A percentile compares a stretch with the other conserved stretches of the same genome.
phyloP scores from a whole-genome alignment of 495 filamentous ascomycete genomes.

The Penicillium waksmanii region DNA sequence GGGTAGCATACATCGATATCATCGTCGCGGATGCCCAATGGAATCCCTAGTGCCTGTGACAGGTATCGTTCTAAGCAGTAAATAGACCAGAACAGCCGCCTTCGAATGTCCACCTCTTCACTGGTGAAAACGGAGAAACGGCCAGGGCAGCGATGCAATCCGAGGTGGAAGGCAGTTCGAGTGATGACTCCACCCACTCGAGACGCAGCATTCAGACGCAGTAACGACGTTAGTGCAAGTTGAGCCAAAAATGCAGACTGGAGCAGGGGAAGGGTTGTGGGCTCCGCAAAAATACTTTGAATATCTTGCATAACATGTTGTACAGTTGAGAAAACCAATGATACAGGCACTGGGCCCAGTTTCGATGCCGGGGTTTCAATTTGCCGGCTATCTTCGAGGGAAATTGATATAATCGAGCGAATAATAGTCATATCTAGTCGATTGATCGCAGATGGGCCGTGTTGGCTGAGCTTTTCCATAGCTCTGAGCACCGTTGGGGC shows the following conservation, averaged over 20 bases:
- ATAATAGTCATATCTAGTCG: conserved; percentile 40
- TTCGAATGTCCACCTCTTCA: conserved; percentile 43
- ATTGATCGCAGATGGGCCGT: conserved; percentile 27
- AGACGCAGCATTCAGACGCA: conserved; percentile 53
- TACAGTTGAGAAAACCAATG: conserved; percentile 42
- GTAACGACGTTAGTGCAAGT: conserved; percentile 49
- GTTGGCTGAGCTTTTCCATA: conserved; percentile 36
- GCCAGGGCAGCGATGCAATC: conserved; percentile 52
- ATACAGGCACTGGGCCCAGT: conserved; percentile 30
- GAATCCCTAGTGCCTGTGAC: conserved; percentile 52
- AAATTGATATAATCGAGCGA: conserved; percentile 52
- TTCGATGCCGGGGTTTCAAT: conserved; percentile 13
- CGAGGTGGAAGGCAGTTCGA: conserved; percentile 51
- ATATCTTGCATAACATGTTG: conserved; percentile 43
- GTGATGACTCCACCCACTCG: conserved; percentile 50
- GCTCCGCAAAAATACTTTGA: conserved; percentile 37
- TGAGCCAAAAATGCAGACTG: conserved; percentile 51
- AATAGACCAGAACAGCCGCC: conserved; percentile 54
- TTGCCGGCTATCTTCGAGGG: conserved; percentile 40
- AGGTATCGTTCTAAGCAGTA: conserved; percentile 55
- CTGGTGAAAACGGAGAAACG: conserved; percentile 44
- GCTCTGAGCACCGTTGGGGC: conserved; percentile 44
- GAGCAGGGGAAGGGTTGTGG: conserved; percentile 41
- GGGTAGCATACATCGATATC: conserved; percentile 58
- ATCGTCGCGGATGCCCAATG: conserved; percentile 54